Conservation (phyloP, 139 green algal species). For the Chlorella sp. region DNA sequence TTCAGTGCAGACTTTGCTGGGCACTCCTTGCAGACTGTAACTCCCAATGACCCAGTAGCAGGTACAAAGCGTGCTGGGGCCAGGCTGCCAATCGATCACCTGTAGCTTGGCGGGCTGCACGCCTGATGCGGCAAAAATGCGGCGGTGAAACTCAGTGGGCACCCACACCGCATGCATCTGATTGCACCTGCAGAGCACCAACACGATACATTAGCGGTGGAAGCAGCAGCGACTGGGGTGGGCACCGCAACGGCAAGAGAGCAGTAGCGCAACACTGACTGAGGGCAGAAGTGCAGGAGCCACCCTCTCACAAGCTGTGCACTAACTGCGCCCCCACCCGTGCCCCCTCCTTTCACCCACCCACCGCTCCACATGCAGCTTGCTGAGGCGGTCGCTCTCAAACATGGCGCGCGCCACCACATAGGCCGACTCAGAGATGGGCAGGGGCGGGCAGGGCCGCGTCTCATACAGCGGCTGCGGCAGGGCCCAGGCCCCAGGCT, state of each 20-base stretch:
- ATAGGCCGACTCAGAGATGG: conserved; percentile 47
- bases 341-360: neutral
- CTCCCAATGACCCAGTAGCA: too few species aligned
- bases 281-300: too few species aligned
- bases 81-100: too few species aligned
- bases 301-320: neutral
- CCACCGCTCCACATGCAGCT: conserved; percentile 47
- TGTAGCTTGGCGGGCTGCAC: conserved; percentile 34
- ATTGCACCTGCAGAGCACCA: conserved; percentile 41
- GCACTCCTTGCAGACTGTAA: too few species aligned
- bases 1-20: too few species aligned
- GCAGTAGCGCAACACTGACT: too few species aligned
- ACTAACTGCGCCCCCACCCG: too few species aligned
- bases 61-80: too few species aligned
- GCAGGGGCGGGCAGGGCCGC: conserved; percentile 59
- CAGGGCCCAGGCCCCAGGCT: conserved; percentile 43
- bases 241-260: neutral
- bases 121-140: conserved; percentile 44
- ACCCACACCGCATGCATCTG: conserved; percentile 78
- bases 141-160: conserved; percentile 60
- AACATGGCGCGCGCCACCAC: conserved; percentile 75
- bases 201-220: neutral
- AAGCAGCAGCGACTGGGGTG: neutral
- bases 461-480: conserved; percentile 41
- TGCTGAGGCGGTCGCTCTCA: conserved; percentile 61